Evolutionary conservation across 352 stramenopile species (phyloP).

Genomic region (Pythium insidiosum): DNA sequence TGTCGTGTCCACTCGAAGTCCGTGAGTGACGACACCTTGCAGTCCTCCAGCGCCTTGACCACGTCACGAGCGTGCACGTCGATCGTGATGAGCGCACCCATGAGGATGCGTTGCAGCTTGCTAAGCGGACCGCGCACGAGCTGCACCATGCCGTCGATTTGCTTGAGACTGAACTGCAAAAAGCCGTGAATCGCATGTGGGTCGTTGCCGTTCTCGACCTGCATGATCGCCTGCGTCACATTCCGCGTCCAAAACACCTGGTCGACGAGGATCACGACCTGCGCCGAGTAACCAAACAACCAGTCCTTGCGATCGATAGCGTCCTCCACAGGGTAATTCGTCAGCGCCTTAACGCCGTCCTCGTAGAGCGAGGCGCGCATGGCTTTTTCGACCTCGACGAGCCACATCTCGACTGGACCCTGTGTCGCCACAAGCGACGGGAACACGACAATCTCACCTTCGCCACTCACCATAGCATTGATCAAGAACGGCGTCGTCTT

Average conservation of each 20-base stretch:
- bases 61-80: constrained; percentile 90
- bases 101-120: constrained; percentile 85
- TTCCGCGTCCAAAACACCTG: constrained; percentile 90
- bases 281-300: constrained; percentile 86
- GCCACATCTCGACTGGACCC: constrained; percentile 83
- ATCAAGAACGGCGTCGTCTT: constrained; percentile 36
- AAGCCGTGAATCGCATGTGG: constrained; percentile 71
- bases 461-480: constrained; percentile 77
- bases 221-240: constrained; percentile 69
- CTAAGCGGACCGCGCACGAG: constrained; percentile 78
- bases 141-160: constrained; percentile 91
- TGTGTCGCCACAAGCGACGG: constrained; percentile 64
- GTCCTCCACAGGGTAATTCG: constrained; percentile 82
- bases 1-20: constrained; percentile 91
- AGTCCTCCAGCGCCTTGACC: constrained; percentile 74
- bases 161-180: constrained; percentile 83
- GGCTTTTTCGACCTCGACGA: constrained; percentile 82
- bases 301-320: constrained; percentile 85
- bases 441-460: constrained; percentile 83
- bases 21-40: constrained; percentile 64
- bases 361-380: constrained; percentile 86
- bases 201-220: constrained; percentile 64
- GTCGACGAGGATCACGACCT: constrained; percentile 86
- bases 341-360: constrained; percentile 74
- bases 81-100: constrained; percentile 89